These are phyloP conservation scores for Lupinus albus DNA, from an alignment of 306 rosid species.

Conservation along the genomic window DNA sequence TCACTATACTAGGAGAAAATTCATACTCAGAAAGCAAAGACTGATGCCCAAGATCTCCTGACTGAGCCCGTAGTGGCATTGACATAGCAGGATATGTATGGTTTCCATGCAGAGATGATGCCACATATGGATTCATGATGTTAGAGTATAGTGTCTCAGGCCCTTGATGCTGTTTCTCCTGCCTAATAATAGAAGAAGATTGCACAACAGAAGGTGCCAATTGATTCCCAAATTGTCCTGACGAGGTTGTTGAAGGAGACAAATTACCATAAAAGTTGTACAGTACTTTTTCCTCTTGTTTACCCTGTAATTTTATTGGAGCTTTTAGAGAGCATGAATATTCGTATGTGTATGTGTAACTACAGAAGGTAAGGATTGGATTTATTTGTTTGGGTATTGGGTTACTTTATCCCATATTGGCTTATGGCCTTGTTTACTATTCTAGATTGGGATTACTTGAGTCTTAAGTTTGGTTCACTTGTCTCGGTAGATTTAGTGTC, in stretches of 20 bases:
- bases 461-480: not conserved
- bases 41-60: slow-evolving; percentile 57
- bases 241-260: slow-evolving; percentile 56
- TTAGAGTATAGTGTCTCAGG: slow-evolving; percentile 58
- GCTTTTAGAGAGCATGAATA: slow-evolving; percentile 14
- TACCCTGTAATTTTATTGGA: slow-evolving; percentile 50
- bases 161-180: slow-evolving; percentile 60
- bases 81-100: slow-evolving; percentile 62
- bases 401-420: not conserved
- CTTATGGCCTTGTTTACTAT: not conserved
- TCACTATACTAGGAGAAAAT: slow-evolving; percentile 46
- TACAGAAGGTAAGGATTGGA: not conserved
- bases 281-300: slow-evolving; percentile 47
- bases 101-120: slow-evolving; percentile 54
- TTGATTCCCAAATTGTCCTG: slow-evolving; percentile 62
- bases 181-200: slow-evolving; percentile 55
- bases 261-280: slow-evolving; percentile 59
- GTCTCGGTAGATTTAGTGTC: not conserved
- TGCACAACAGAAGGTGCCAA: slow-evolving; percentile 50
- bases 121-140: slow-evolving; percentile 53
- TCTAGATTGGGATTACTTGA: not conserved
- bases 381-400: not conserved
- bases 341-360: too few species aligned
- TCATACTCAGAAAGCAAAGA: slow-evolving; percentile 51
- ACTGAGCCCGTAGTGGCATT: slow-evolving; percentile 59